These are phyloP conservation scores for Withania somnifera DNA, from an alignment of 305 asterid genomes.

Conservation along the genomic window DNA sequence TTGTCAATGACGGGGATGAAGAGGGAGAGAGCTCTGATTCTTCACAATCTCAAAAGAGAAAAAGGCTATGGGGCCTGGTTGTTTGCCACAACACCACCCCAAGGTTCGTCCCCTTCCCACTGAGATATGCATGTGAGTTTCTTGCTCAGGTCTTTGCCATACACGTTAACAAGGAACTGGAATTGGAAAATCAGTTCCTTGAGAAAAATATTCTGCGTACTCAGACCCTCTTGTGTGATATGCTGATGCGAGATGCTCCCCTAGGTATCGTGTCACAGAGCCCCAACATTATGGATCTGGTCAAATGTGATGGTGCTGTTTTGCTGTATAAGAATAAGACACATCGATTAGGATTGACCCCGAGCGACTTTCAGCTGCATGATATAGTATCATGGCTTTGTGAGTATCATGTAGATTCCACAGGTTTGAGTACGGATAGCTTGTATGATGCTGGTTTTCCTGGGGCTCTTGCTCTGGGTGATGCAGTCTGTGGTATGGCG, in stretches of 20 bases:
- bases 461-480: constrained; percentile 75
- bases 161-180: constrained; percentile 85
- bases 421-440: constrained; percentile 89
- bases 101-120: constrained; percentile 90
- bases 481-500: constrained; percentile 83
- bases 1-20: constrained; percentile 67
- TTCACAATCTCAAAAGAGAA: constrained; percentile 44
- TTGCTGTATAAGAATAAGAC: constrained; percentile 46
- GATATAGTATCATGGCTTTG: constrained; percentile 81
- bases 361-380: constrained; percentile 53
- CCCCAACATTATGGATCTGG: constrained; percentile 90
- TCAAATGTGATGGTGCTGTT: constrained; percentile 87
- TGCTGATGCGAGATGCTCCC: constrained; percentile 81
- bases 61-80: constrained; percentile 80
- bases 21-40: constrained; percentile 39
- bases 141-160: constrained; percentile 83
- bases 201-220: constrained; percentile 88
- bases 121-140: constrained; percentile 93
- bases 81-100: constrained; percentile 88
- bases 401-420: constrained; percentile 70
- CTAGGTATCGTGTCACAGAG: constrained; percentile 78
- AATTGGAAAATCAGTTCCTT: constrained; percentile 59
- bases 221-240: constrained; percentile 85
- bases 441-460: constrained; percentile 80
- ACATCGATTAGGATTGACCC: constrained; percentile 48